phyloP scores from a whole-genome alignment of 2,329 filamentous ascomycete genomes.

The Aspergillus caelatus region DNA sequence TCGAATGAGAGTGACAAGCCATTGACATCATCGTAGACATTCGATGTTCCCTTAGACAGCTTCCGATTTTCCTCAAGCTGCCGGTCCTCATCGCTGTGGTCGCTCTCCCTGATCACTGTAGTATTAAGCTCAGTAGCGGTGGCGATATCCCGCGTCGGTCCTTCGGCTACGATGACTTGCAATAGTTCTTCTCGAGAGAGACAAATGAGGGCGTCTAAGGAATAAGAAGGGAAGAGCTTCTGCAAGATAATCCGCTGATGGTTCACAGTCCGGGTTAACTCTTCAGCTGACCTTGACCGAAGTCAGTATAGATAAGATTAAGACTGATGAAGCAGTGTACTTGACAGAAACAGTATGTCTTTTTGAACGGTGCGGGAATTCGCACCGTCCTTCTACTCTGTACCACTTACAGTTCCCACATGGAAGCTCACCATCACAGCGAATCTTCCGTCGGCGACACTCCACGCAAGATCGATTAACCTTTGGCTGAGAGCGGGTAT shows the following conservation, averaged over 20 bases:
- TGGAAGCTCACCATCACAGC: conserved; percentile 11
- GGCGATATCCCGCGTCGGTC: background rate
- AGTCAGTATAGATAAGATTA: background rate
- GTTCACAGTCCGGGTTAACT: background rate
- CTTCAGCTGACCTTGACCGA: background rate
- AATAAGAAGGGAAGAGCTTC: background rate
- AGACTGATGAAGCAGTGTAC: background rate
- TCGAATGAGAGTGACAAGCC: background rate
- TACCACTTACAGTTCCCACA: conserved; percentile 14
- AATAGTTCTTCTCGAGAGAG: background rate
- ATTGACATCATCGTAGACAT: background rate
- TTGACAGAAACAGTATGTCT: background rate
- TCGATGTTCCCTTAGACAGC: background rate
- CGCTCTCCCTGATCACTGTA: background rate
- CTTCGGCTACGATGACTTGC: background rate
- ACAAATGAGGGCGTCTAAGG: background rate
- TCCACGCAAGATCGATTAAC: conserved; percentile 10
- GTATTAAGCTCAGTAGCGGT: background rate
- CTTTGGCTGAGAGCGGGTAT: background rate
- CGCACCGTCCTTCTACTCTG: conserved; percentile 6
- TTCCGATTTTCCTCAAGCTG: background rate
- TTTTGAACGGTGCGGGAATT: conserved; percentile 8
- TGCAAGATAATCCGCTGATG: background rate
- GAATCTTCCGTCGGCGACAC: conserved; percentile 12
- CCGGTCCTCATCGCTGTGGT: background rate